Conservation (phyloP, 1,284 basidiomycete species). For the Boletus albobrunnescens region DNA sequence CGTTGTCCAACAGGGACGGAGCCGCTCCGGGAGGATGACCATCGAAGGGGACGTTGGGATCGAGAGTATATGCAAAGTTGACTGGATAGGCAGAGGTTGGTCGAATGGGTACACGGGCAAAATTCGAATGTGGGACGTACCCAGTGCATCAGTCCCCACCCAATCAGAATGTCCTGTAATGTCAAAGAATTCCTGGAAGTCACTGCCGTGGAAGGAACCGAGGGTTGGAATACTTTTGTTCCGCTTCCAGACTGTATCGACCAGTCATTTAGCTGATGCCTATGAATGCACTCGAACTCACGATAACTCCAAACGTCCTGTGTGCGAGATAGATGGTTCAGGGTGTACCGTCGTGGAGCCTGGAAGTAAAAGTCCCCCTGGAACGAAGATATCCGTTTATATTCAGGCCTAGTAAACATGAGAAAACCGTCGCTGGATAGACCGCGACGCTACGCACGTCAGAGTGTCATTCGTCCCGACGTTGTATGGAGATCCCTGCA, state of each 20-base stretch:
- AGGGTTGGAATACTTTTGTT: neutral
- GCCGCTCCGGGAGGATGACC: constrained; percentile 6
- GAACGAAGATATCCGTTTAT: constrained; percentile 2
- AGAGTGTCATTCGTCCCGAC: neutral
- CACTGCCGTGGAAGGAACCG: constrained; percentile 6
- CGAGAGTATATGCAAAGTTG: constrained; percentile 14
- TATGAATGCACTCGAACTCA: neutral
- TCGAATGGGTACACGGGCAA: neutral
- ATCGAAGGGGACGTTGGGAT: constrained; percentile 8
- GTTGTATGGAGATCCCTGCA: neutral
- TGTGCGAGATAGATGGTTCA: neutral
- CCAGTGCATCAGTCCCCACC: constrained; percentile 19
- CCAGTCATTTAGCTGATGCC: too few relatives aligned
- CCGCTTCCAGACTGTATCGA: neutral
- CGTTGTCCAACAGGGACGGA: constrained; percentile 1
- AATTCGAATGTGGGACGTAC: neutral
- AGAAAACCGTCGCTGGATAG: too few relatives aligned
- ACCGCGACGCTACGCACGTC: too few relatives aligned
- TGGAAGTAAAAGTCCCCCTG: constrained; percentile 2
- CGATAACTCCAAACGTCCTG: constrained; percentile 1
- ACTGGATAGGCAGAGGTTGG: constrained; percentile 1
- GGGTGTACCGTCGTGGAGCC: neutral
- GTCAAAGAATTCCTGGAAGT: constrained; percentile 20
- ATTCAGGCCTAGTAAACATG: neutral
- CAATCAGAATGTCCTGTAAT: constrained; percentile 11